Percentiles rank a stretch among this genome's conserved stretches.
Evolutionary conservation across 805 yeast genomes (phyloP).

Genomic region (Metahyphopichia silvanorum): DNA sequence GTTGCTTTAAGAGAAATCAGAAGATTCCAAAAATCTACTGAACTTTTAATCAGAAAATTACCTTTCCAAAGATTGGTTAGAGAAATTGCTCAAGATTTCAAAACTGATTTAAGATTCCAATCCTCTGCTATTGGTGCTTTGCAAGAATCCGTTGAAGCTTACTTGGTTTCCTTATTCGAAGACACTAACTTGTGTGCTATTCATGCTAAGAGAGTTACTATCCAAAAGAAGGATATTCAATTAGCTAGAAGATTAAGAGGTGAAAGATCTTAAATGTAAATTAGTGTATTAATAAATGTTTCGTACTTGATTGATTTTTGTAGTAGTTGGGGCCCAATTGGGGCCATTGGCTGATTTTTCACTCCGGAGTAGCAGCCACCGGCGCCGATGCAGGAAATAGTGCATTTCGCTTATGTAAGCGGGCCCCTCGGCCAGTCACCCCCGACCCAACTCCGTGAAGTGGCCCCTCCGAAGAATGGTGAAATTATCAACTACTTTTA

Average conservation of each 20-base stretch:
- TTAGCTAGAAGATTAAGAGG: constrained; percentile 50
- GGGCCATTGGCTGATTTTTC: too few species aligned
- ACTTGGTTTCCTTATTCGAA: constrained; percentile 45
- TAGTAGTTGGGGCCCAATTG: too few species aligned
- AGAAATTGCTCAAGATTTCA: constrained; percentile 47
- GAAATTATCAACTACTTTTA: too few species aligned
- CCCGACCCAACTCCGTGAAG: too few species aligned
- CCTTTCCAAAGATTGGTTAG: constrained; percentile 48
- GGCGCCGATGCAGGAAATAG: too few species aligned
- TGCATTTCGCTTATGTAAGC: too few species aligned
- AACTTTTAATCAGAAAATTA: constrained; percentile 45
- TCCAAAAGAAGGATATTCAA: constrained; percentile 47
- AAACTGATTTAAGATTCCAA: constrained; percentile 46
- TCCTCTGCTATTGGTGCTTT: constrained; percentile 47
- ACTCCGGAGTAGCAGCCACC: too few species aligned
- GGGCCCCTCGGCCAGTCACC: too few species aligned
- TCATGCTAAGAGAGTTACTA: constrained; percentile 48
- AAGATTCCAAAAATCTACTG: constrained; percentile 47
- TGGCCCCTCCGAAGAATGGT: too few species aligned
- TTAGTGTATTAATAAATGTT: constrained; percentile 8
- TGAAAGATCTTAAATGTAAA: constrained; percentile 35
- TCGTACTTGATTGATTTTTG: too few species aligned
- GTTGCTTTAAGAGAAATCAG: constrained; percentile 48
- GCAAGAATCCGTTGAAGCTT: constrained; percentile 47
- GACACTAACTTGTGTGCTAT: constrained; percentile 49